Conservation (phyloP, 345 rosid species). For the Salix arbutifolia region DNA sequence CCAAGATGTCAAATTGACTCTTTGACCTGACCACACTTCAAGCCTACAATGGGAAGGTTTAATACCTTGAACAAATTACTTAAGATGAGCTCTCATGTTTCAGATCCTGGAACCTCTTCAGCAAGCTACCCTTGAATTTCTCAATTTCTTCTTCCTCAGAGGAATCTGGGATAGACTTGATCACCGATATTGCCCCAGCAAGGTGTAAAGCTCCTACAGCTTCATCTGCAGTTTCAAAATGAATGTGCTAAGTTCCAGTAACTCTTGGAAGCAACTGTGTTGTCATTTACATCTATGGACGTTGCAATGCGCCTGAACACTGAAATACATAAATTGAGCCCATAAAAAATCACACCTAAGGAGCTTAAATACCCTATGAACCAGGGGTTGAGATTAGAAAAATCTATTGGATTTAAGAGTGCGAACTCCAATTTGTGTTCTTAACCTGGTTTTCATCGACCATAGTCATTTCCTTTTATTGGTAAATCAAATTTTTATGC, state of each 20-base stretch:
- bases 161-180: constrained; percentile 55
- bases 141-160: constrained; percentile 50
- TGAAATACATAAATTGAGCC: neutral
- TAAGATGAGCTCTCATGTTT: constrained; percentile 14
- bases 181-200: constrained; percentile 52
- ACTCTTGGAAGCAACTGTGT: neutral
- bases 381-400: neutral
- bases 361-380: neutral
- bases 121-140: constrained; percentile 49
- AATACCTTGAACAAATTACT: neutral
- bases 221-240: constrained; percentile 51
- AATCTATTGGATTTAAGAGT: too few relatives aligned
- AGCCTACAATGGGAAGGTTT: neutral
- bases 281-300: neutral
- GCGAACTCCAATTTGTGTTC: neutral
- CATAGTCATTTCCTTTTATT: neutral
- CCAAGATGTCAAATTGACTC: neutral
- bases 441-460: neutral
- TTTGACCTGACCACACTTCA: neutral
- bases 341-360: neutral
- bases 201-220: constrained; percentile 56
- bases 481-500: neutral
- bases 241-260: neutral
- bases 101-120: constrained; percentile 59
- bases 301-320: neutral